A percentile compares a stretch with the other conserved stretches of the same genome.
phyloP scores from a whole-genome alignment of 2,329 filamentous ascomycete species.

The Phyllosticta citriasiana region DNA sequence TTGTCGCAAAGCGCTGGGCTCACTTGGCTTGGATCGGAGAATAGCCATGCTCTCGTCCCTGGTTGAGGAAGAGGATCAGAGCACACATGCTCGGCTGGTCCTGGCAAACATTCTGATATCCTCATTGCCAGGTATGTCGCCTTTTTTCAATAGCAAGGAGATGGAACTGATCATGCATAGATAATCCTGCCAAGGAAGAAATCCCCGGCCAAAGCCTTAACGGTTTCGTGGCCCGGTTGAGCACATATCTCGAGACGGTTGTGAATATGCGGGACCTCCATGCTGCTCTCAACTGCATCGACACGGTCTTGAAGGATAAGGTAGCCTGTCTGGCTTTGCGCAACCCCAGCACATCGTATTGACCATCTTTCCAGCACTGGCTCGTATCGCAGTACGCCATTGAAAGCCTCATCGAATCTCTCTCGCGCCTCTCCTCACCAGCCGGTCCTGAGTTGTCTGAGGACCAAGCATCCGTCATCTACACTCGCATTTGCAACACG shows the following conservation, averaged over 20 bases:
- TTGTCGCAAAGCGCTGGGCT: not conserved
- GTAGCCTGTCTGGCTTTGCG: not conserved
- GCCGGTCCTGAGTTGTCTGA: slow-evolving; percentile 20
- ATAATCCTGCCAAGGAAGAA: slow-evolving; percentile 4
- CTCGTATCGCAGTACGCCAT: slow-evolving; percentile 35
- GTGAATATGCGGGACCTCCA: slow-evolving; percentile 5
- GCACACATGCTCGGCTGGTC: not conserved
- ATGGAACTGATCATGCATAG: not conserved
- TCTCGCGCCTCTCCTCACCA: slow-evolving; percentile 26
- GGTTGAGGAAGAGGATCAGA: slow-evolving; percentile 2
- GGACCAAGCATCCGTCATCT: slow-evolving; percentile 33
- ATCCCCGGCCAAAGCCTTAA: slow-evolving; percentile 1
- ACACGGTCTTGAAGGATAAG: slow-evolving; percentile 20
- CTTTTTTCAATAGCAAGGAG: not conserved
- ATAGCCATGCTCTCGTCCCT: slow-evolving; percentile 3
- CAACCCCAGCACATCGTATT: not conserved
- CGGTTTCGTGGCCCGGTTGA: slow-evolving; percentile 2
- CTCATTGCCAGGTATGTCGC: slow-evolving; percentile 2
- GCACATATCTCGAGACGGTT: slow-evolving; percentile 1
- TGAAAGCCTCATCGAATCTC: slow-evolving; percentile 29
- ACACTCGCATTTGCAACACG: slow-evolving; percentile 44
- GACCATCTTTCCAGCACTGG: slow-evolving; percentile 18
- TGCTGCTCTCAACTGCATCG: slow-evolving; percentile 13
- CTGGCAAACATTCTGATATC: slow-evolving; percentile 7
- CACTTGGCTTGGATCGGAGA: not conserved